Evolutionary conservation across 768 basidiomycete genomes (phyloP), one percentile per base, ranked within the genome.

Genomic region (Russula dissimulans): DNA sequence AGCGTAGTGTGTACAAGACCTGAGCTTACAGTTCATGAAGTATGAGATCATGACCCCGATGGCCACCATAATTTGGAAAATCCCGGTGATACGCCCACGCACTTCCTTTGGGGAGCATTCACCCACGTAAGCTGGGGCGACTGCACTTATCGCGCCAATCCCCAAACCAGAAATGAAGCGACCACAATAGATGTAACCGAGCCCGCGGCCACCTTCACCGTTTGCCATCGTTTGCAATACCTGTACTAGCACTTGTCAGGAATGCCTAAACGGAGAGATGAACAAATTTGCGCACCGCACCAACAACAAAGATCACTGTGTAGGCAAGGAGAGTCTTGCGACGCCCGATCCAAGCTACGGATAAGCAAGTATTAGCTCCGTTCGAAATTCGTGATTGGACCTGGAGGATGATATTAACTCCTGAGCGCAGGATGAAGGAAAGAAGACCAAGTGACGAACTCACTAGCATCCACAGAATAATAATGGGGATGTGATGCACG

Each of bases 61-160:
- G 26, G 89, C 87, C 22, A 89, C 90, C 81, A 90, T 86, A 71
- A 94, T 83, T 70, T 93, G 91, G 79, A 92, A 92, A 36, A 89
- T 68, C 46, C 91, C 90, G 0, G 89, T 91, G 65, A 93, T 89
- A 51, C 88, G 79, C 6, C 91, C 91, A 62, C 92, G 85, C 6
- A 91, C 87, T 22, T 89, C 79, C 69, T 92, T 94, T 5, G 93
- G 93, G 2, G 85, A 79, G 70, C 90, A 91, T 71, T 95, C 93
- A 10, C 88, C 86, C 22, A 93, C 90, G 68, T 83, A 95, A 0
- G 89, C 84, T 5, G 91, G 93, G 1, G 90, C 84, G 3, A 92
- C 86, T n/a, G 85, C 83, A 18, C 81, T 89, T 65, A 93, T 90
- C 6, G 79, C 86, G 65, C 92, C 91, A 52, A 93, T 85, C 42